Evolutionary conservation across 306 rosid genomes (phyloP), one percentile per base, ranked within the genome.

Genomic region (Cucurbita moschata): DNA sequence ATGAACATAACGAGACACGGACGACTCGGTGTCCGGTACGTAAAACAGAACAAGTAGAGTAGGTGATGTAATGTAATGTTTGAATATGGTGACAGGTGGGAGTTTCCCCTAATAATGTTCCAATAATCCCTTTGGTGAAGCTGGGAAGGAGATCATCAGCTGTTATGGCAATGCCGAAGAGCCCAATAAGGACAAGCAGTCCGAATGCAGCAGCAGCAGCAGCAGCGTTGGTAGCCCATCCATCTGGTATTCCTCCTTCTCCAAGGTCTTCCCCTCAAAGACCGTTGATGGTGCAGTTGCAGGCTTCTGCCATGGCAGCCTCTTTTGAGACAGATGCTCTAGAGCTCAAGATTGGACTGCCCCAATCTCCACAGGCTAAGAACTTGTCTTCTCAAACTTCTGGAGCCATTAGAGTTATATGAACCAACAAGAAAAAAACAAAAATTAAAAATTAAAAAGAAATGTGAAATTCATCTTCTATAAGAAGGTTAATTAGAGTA

Each of bases 211-310:
- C 77, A 7, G 54, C 71, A 21, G 23, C 23, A 21, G 56, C 47
- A n/a, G 51, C 77, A 7, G 54, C 71, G 0, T 46, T 80, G 6
- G 12, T 40, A 26, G 10, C 60, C 38, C 89, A 82, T 73, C 86
- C 86, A 43, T 80, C 86, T 30, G 86, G 86, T 1, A 80, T 82
- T 55, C 89, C 86, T 44, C 85, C 81, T 26, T 77, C 84, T 2
- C 84, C 88, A 7, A 59, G 77, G 49, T 58, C 82, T 30, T 64
- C 62, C 8, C 81, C 81, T n/a, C 54, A n/a, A 8, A 11, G 6
- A 64, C 18, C 13, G 1, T 30, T 59, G 35, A 30, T 49, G 4
- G 4, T 15, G 71, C 51, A 56, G 15, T 26, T 59, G 42, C 66
- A 60, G 66, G 44, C 51, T 3, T 40, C 71, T 64, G 71, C 26